phyloP scores from a whole-genome alignment of 176 grass and related monocot genomes.

The Cenchrus americanus region DNA sequence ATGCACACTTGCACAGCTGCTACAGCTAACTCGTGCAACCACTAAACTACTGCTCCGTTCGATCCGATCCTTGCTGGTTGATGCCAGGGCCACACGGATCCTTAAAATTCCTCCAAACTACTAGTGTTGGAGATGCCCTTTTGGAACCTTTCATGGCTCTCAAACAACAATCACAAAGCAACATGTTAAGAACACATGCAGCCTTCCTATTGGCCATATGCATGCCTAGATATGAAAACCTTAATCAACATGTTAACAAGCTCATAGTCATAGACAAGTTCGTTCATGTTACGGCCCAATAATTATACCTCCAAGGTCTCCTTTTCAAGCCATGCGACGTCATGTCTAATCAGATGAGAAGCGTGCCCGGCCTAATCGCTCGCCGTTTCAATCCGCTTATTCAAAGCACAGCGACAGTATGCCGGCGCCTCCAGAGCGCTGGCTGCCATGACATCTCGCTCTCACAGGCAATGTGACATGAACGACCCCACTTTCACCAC shows the following conservation, averaged over 20 bases:
- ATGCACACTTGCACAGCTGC: slow-evolving; percentile 42
- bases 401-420: slow-evolving; percentile 53
- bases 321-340: slow-evolving; percentile 47
- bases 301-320: slow-evolving; percentile 13
- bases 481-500: slow-evolving; percentile 45
- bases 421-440: slow-evolving; percentile 61
- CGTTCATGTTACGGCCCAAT: slow-evolving; percentile 1
- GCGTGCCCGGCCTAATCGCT: slow-evolving; percentile 25
- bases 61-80: slow-evolving; percentile 7
- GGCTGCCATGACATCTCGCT: slow-evolving; percentile 45
- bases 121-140: slow-evolving; percentile 43
- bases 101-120: slow-evolving; percentile 38
- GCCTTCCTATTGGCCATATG: neutral
- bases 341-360: slow-evolving; percentile 50
- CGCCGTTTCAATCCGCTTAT: slow-evolving; percentile 43
- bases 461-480: slow-evolving; percentile 31
- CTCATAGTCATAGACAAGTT: slow-evolving; percentile 21
- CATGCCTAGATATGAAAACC: neutral
- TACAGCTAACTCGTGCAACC: slow-evolving; percentile 54
- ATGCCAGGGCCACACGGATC: slow-evolving; percentile 49
- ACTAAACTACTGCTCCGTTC: slow-evolving; percentile 43
- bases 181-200: neutral
- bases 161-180: slow-evolving; percentile 31
- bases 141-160: slow-evolving; percentile 41
- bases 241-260: slow-evolving; percentile 16